Evolutionary conservation across 805 yeast genomes (phyloP).

Genomic region (Wickerhamomyces strasburgensis): DNA sequence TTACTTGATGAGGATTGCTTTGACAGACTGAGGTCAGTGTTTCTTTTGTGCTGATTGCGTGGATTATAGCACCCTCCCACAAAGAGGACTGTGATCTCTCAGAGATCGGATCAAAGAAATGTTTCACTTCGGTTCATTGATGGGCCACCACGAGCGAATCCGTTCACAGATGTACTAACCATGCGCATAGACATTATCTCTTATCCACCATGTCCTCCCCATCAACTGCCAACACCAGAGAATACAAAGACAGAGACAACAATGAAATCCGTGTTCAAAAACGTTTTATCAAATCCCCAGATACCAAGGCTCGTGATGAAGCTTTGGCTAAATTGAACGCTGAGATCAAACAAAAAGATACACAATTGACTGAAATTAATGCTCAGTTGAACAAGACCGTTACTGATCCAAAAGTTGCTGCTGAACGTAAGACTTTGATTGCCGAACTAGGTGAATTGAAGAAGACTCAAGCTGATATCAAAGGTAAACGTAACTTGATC

Average conservation of each 20-base stretch:
- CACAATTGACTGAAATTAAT: constrained; percentile 45
- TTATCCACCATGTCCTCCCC: constrained; percentile 9
- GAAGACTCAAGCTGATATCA: constrained; percentile 42
- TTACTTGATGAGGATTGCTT: too few relatives aligned
- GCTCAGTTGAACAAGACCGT: constrained; percentile 52
- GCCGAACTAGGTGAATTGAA: constrained; percentile 42
- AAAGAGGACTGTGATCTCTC: too few relatives aligned
- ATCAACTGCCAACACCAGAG: constrained; percentile 8
- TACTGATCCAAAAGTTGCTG: constrained; percentile 42
- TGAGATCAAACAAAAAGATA: constrained; percentile 60
- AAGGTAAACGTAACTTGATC: constrained; percentile 39
- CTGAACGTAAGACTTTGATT: constrained; percentile 49
- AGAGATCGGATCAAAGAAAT: too few relatives aligned
- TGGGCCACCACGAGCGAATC: too few relatives aligned
- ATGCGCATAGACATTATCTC: not conserved
- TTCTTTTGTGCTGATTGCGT: too few relatives aligned
- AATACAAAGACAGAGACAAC: constrained; percentile 10
- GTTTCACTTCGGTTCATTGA: too few relatives aligned
- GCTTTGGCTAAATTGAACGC: constrained; percentile 49
- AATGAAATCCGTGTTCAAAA: constrained; percentile 23
- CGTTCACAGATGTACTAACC: too few relatives aligned
- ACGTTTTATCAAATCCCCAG: constrained; percentile 67
- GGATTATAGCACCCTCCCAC: too few relatives aligned
- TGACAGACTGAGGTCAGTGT: too few relatives aligned
- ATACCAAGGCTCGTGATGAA: constrained; percentile 57